Percentiles rank a stretch among this genome's conserved stretches.
These are phyloP conservation scores for Leptographium flavum DNA, from an alignment of 2,329 filamentous ascomycete genomes.

Conservation along the genomic window DNA sequence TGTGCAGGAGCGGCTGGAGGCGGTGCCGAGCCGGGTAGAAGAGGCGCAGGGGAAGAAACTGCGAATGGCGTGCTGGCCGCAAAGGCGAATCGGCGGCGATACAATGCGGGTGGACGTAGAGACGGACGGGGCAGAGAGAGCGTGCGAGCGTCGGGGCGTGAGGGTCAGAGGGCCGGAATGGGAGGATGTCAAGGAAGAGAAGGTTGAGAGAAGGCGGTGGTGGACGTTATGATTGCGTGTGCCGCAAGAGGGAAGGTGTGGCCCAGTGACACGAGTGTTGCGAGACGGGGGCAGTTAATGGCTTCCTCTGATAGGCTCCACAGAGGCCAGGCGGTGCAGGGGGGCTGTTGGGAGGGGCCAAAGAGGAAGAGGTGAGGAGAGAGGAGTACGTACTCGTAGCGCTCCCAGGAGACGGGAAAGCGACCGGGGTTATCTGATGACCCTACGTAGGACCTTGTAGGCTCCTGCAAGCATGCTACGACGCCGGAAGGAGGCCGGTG, in stretches of 20 bases:
- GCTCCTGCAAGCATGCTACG: no score
- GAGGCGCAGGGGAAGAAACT: no score
- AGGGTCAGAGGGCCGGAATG: background rate
- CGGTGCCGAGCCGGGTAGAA: no score
- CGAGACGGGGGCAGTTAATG: background rate
- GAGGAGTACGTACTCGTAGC: no score
- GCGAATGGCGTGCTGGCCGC: no score
- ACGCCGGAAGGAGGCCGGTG: no score
- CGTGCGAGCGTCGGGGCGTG: background rate
- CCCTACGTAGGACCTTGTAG: no score
- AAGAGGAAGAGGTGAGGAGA: no score
- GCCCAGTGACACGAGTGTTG: conserved; percentile 1
- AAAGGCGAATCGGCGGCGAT: no score
- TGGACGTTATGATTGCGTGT: background rate
- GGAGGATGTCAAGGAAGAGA: background rate
- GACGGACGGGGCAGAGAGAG: background rate
- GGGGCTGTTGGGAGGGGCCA: background rate
- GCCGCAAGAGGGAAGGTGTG: background rate
- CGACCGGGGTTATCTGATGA: no score
- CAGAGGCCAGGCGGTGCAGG: background rate
- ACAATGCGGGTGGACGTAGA: background rate
- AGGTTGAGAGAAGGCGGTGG: background rate
- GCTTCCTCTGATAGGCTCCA: conserved; percentile 2
- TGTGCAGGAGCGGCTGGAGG: no score
- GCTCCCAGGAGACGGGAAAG: no score